These are phyloP conservation scores for Afroboletus lepidellus DNA, from an alignment of 1,284 basidiomycete species.

Conservation along the genomic window DNA sequence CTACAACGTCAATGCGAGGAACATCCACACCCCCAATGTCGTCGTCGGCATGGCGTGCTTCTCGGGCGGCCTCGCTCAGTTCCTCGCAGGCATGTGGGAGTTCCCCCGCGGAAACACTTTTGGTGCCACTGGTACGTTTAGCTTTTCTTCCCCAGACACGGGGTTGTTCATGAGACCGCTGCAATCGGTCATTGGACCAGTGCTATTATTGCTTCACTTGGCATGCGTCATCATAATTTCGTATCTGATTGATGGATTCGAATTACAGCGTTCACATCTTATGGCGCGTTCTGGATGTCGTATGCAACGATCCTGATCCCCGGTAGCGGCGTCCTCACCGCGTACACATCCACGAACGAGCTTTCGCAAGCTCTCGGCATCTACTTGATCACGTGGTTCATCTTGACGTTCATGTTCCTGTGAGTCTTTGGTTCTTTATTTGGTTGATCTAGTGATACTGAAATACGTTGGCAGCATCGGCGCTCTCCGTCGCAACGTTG, in stretches of 20 bases:
- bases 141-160: not conserved
- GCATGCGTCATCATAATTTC: not conserved
- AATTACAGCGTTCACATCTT: conserved; percentile 80
- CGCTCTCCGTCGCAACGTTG: conserved; percentile 63
- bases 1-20: conserved; percentile 58
- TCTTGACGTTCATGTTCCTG: conserved; percentile 57
- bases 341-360: conserved; percentile 47
- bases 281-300: conserved; percentile 85
- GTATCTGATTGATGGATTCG: not conserved
- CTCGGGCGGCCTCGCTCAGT: conserved; percentile 80
- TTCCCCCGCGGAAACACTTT: conserved; percentile 76
- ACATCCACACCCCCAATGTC: conserved; percentile 60
- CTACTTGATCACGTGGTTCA: conserved; percentile 68
- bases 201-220: not conserved
- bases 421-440: conserved; percentile 28
- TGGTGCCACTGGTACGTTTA: conserved; percentile 61
- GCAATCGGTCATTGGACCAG: not conserved
- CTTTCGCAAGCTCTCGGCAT: conserved; percentile 61
- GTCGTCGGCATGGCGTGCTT: conserved; percentile 84
- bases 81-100: conserved; percentile 78
- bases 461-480: conserved; percentile 48
- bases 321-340: conserved; percentile 52
- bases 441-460: not conserved
- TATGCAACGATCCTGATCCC: conserved; percentile 70
- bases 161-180: not conserved